phyloP scores from a whole-genome alignment of 257 asterid species.

The Solanum lignicaule region DNA sequence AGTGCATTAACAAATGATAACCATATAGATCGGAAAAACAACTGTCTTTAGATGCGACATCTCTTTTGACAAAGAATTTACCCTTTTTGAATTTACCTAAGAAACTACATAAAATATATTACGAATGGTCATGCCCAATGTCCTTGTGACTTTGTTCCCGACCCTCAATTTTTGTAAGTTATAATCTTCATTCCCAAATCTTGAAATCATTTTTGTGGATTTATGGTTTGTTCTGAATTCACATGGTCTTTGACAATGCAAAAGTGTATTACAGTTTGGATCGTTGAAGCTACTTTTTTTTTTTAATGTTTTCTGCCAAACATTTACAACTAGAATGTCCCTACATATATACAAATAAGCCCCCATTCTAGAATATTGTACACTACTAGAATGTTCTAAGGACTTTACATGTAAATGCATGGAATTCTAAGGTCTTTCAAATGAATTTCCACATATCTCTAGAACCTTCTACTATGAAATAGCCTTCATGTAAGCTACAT shows the following conservation, averaged over 20 bases:
- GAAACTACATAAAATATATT: neutral
- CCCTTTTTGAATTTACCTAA: neutral
- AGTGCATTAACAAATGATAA: neutral
- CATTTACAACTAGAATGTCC: neutral
- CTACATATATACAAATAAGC: neutral
- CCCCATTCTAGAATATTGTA: neutral
- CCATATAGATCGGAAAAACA: neutral
- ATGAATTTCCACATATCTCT: neutral
- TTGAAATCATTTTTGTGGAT: neutral
- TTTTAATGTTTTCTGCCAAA: neutral
- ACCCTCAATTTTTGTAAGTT: neutral
- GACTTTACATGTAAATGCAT: neutral
- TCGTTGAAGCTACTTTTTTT: neutral
- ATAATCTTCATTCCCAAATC: neutral
- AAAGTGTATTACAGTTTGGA: neutral
- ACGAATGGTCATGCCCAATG: neutral
- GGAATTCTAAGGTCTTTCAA: neutral
- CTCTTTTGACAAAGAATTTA: neutral
- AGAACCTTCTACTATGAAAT: neutral
- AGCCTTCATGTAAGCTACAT: neutral
- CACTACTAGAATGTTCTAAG: neutral
- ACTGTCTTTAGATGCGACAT: neutral
- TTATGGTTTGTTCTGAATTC: neutral
- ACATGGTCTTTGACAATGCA: neutral
- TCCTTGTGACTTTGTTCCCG: neutral